These are phyloP conservation scores for Lepraria neglecta DNA, from an alignment of 495 filamentous ascomycete genomes.

Conservation along the genomic window DNA sequence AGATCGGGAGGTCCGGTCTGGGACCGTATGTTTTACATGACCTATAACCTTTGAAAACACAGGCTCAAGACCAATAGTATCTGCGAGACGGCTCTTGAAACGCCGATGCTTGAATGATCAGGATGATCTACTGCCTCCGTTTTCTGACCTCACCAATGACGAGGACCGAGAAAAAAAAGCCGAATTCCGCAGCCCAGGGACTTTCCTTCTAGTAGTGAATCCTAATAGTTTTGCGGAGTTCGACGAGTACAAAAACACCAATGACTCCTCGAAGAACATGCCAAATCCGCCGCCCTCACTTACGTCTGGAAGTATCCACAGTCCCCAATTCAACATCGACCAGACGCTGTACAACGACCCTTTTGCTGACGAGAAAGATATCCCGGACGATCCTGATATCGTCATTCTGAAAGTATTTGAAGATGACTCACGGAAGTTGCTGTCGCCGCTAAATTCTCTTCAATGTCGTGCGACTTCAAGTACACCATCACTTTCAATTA, in stretches of 20 bases:
- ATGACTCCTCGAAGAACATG: slow-evolving; percentile 13
- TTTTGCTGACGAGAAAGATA: slow-evolving; percentile 4
- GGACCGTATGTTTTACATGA: slow-evolving; percentile 14
- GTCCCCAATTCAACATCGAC: not conserved
- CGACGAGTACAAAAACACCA: slow-evolving; percentile 46
- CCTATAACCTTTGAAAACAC: not conserved
- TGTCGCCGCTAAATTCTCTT: slow-evolving; percentile 16
- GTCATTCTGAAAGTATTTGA: slow-evolving; percentile 37
- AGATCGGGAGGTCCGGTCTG: slow-evolving; percentile 14
- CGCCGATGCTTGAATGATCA: slow-evolving; percentile 31
- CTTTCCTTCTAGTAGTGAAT: slow-evolving; percentile 51
- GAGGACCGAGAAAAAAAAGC: slow-evolving; percentile 57
- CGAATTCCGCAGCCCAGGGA: slow-evolving; percentile 46
- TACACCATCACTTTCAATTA: slow-evolving; percentile 9
- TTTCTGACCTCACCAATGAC: slow-evolving; percentile 50
- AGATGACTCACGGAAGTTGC: slow-evolving; percentile 37
- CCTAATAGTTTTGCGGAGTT: slow-evolving; percentile 50
- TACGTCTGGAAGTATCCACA: not conserved
- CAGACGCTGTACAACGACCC: slow-evolving; percentile 1
- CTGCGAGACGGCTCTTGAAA: slow-evolving; percentile 20
- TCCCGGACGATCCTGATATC: slow-evolving; percentile 19
- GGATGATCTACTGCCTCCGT: slow-evolving; percentile 46
- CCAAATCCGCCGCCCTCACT: not conserved
- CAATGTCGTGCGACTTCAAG: slow-evolving; percentile 11
- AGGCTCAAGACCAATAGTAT: slow-evolving; percentile 17